Evolutionary conservation across 352 stramenopile species (phyloP), one percentile per base, ranked within the genome.

Genomic region (Pythium brachiatum): DNA sequence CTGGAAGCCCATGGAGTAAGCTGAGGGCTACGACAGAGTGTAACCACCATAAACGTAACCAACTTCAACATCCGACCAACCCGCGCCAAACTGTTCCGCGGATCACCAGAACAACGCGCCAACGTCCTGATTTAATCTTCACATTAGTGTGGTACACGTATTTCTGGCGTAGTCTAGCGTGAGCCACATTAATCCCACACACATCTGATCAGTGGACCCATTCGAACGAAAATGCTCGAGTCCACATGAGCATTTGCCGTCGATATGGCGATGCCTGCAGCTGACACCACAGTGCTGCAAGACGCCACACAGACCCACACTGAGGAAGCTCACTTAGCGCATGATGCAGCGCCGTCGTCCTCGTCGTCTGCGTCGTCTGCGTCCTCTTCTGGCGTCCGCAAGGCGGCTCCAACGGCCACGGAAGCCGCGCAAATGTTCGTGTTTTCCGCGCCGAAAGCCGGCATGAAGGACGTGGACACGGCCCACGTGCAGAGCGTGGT

Each of bases 401-500:
- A 41, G 34, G 12, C 34, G 3, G 7, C 34, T 11, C 48, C 41
- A 2, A 62, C 60, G 9, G 57, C 57, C 31, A 38, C 48, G n/a
- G 26, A 64, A 26, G 56, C 62, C 4, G 62, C 62, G 39, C 55
- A 69, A 20, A 62, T 97, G 69, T 93, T 92, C 64, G 85, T 93
- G 48, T 94, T 95, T 65, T 90, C 88, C 27, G 83, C 74, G 8
- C 71, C 83, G 36, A 96, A 97, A 59, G 90, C 90, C 18, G 90
- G 90, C 6, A 97, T 97, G 89, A 77, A 83, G 26, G 73, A 81
- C 34, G 81, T 96, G 41, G 79, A 98, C 79, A 93, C 94, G 41
- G 73, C 81, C 27, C 84, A 87, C 60, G 93, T 98, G 47, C 89
- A 98, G 74, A 76, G 92, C 57, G 92, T 98, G 21, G 92, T 98